Percentiles rank a stretch among this genome's conserved stretches.
These are phyloP conservation scores for Prunus armeniaca DNA, from an alignment of 306 rosid species.

Conservation along the genomic window DNA sequence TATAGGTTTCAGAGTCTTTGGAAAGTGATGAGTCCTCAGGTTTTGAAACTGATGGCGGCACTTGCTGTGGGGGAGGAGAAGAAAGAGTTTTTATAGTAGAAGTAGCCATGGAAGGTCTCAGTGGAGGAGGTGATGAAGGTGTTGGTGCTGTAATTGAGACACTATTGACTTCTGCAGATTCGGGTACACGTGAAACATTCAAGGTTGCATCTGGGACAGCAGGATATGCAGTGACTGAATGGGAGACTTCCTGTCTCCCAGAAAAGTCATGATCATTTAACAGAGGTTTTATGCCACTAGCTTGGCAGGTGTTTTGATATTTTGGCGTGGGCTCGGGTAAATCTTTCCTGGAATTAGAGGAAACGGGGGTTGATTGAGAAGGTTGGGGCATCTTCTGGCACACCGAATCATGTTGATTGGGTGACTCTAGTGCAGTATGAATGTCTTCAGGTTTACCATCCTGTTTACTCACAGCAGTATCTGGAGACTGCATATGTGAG, in stretches of 20 bases:
- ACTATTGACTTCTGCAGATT: constrained; percentile 32
- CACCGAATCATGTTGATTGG: constrained; percentile 10
- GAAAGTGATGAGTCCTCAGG: constrained; percentile 23
- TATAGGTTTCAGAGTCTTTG: constrained; percentile 24
- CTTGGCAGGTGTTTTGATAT: no score
- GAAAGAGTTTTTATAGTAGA: constrained; percentile 27
- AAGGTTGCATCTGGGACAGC: constrained; percentile 20
- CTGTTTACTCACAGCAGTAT: not conserved
- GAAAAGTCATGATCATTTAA: constrained; percentile 7
- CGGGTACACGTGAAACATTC: constrained; percentile 17
- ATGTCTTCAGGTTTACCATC: constrained; percentile 12
- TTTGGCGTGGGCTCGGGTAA: not conserved
- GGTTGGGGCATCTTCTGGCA: constrained; percentile 28
- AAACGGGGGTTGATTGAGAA: constrained; percentile 22
- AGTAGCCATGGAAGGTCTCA: constrained; percentile 18
- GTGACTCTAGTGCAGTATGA: constrained; percentile 22
- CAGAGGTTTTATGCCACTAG: no score
- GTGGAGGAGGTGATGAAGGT: constrained; percentile 34
- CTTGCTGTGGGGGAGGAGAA: constrained; percentile 31
- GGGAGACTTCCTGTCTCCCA: constrained; percentile 13
- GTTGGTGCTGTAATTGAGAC: constrained; percentile 41
- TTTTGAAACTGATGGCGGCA: constrained; percentile 26
- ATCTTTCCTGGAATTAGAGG: constrained; percentile 20
- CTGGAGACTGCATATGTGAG: not conserved
- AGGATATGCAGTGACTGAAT: constrained; percentile 1